Evolutionary conservation across 2,329 filamentous ascomycete species (phyloP), one percentile per base, ranked within the genome.

Genomic region (Talaromyces amestolkiae): DNA sequence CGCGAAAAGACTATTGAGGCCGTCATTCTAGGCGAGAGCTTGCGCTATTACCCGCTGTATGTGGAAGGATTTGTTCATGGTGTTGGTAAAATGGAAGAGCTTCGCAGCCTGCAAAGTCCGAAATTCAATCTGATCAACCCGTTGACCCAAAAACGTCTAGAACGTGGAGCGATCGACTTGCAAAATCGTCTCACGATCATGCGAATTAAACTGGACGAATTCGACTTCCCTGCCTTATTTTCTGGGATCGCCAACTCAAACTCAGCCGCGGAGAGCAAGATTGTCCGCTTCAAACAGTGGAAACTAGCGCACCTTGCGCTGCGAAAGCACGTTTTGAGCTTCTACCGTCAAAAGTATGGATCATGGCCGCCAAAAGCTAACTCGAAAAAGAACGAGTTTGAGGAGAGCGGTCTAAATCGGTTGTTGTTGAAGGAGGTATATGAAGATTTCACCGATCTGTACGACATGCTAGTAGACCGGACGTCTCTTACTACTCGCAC

Each of bases 41-140:
- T 98, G 88, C 89, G 89, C 65, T 96, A 87, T 58, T 86, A 89
- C 72, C 85, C 89, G 8, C 84, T 99, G 2, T 98, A 96, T 78
- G 92, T 91, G 66, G 93, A 97, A 77, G 92, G 92, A 0, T 98
- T 97, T 73, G 88, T 93, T 5, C 95, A 98, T 76, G 92, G 89
- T 0, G 92, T 91, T 10, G 95, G 94, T 59, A 96, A 95, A 77
- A 92, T 85, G 68, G 83, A 94, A 66, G 86, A 91, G 22, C 84
- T 92, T 37, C 87, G 93, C 66, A 84, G 88, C 63, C 79, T 93
- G 56, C 85, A 87, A 51, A 88, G 87, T 59, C 86, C 88, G 0
- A 86, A 95, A 58, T 93, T 88, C 76, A 81, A 84, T 31, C 82
- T 90, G 71, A 86, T 98, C 49, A 91, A 89, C 1, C 77, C 82